Evolutionary conservation across 495 filamentous ascomycete species (phyloP).

Genomic region (Cercophora samala): DNA sequence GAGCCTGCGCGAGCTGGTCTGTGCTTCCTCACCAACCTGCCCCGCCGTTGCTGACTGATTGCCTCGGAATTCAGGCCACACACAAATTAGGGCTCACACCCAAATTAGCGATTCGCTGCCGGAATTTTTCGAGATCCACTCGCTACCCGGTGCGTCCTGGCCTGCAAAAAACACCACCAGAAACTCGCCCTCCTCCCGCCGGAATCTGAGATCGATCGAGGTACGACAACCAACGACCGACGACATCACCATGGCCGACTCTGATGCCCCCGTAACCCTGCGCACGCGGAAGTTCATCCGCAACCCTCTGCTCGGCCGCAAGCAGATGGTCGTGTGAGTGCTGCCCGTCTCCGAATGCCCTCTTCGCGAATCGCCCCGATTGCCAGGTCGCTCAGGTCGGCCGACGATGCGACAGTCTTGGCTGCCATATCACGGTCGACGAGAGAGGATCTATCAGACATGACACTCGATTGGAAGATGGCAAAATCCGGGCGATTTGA

Average conservation of each 20-base stretch:
- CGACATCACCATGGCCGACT: constrained; percentile 72
- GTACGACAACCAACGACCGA: constrained; percentile 28
- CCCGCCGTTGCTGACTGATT: not conserved
- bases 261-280: constrained; percentile 81
- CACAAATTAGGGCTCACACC: constrained; percentile 34
- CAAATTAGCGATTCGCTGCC: constrained; percentile 26
- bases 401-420: constrained; percentile 16
- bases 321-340: constrained; percentile 99
- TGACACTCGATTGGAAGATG: not conserved
- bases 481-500: constrained; percentile 1
- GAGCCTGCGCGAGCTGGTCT: no score
- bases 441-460: not conserved
- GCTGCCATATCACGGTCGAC: constrained; percentile 13
- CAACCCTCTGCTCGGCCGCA: constrained; percentile 96
- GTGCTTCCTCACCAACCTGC: not conserved
- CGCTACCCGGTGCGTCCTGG: constrained; percentile 16
- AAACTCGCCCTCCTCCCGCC: constrained; percentile 30
- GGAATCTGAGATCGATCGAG: constrained; percentile 24
- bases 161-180: constrained; percentile 32
- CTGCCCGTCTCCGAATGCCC: not conserved
- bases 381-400: constrained; percentile 1
- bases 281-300: constrained; percentile 99
- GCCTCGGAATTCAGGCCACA: constrained; percentile 22
- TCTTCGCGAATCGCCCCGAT: constrained; percentile 4
- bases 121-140: constrained; percentile 33